Evolutionary conservation across 176 grass and related monocot species (phyloP).

Genomic region (Lolium multiflorum): DNA sequence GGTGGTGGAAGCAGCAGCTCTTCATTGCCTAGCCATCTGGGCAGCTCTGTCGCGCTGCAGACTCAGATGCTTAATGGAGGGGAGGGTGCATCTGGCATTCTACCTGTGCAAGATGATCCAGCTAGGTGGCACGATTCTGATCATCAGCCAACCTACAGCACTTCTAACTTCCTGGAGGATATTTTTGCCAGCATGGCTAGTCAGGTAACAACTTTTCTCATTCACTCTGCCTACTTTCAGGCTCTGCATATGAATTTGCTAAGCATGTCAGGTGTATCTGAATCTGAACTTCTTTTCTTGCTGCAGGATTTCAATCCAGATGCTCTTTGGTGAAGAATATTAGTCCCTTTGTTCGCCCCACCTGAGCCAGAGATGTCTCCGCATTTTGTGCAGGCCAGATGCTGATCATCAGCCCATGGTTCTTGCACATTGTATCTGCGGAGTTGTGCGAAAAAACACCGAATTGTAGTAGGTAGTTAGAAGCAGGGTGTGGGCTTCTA

Average conservation of each 20-base stretch:
- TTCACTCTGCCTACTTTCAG: background rate
- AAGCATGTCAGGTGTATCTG: background rate
- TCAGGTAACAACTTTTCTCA: constrained; percentile 28
- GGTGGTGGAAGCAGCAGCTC: constrained; percentile 26
- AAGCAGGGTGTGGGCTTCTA: background rate
- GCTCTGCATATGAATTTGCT: background rate
- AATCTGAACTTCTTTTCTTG: constrained; percentile 9
- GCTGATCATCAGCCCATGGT: background rate
- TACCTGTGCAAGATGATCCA: background rate
- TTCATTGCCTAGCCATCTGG: background rate
- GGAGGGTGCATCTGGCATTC: background rate
- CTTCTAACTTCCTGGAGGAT: background rate
- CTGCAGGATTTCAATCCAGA: constrained; percentile 3
- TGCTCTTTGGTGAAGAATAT: constrained; percentile 13
- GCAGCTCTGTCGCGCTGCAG: background rate
- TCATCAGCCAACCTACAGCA: background rate
- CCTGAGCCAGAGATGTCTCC: background rate
- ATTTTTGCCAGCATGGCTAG: constrained; percentile 8
- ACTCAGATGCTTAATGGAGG: constrained; percentile 3
- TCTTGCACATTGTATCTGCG: constrained; percentile 29
- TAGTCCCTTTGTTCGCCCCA: background rate
- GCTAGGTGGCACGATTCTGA: background rate
- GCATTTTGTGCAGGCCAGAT: background rate
- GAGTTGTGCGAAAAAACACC: background rate
- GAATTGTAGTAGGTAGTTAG: constrained; percentile 31